Base-by-base conservation (phyloP, 345 rosid species). In the Eutrema heterophyllum region DNA sequence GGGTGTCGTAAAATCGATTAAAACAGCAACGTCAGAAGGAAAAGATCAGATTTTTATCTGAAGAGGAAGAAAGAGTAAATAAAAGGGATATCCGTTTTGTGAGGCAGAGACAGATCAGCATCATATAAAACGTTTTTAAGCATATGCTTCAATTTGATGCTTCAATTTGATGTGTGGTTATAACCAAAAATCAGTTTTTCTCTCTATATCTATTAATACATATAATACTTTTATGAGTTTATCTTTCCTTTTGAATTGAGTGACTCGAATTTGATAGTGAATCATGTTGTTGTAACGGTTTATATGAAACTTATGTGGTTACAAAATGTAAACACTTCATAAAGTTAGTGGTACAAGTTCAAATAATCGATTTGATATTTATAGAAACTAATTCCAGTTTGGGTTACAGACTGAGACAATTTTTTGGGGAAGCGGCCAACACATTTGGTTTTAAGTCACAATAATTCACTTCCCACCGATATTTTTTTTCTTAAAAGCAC, bases 31-130 rank as follows among this genome's bases (percentile, higher is more conserved):
- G 59, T 73, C 43, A 49, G 39, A 51, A 35, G 16, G 3, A 57
- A 58, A 33, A 32, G 3, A 8, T 57, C 9, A 5, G 43, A 50
- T 5, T 7, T 13, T 50, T 66, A 3, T 77, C 74, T 62, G 48
- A 10, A 52, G 74, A 46, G 44, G 67, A 71, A 11, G 53, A 64
- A 45, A 13, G 53, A 4, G 50, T 36, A 24, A 61, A 35, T 56
- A 38, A 70, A 70, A 70, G 14, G 75, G 27, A 68, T 66, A 33
- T 57, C 59, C 62, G 48, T 41, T 63, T 71, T 48, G 9, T 76
- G 65, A 35, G 65, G 70, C 18, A 26, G 38, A 61, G 51, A 76
- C 59, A 62, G 74, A 58, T 53, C 36, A 53, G 74, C 59, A 75
- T 62, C 74, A 8, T 45, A 10, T 51, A 0, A 24, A 61, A n/a